These are phyloP conservation scores for Aspergillus heteromorphus DNA, from an alignment of 495 filamentous ascomycete species.

Conservation along the genomic window DNA sequence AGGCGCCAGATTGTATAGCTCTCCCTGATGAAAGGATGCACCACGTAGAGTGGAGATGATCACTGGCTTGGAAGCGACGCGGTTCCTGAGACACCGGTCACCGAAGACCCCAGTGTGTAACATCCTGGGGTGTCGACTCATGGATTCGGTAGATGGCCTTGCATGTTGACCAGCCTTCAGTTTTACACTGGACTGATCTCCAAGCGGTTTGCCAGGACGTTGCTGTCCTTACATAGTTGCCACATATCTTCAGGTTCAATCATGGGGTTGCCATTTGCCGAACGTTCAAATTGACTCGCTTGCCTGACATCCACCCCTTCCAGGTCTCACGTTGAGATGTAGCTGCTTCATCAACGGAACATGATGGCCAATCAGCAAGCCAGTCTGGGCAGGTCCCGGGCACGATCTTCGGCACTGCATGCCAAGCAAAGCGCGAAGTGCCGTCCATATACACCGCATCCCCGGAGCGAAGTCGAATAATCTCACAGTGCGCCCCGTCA, in stretches of 20 bases:
- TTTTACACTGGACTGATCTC: no score
- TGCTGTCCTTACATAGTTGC: no score
- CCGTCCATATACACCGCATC: slow-evolving; percentile 81
- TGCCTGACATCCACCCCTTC: slow-evolving; percentile 79
- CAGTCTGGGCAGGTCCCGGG: slow-evolving; percentile 69
- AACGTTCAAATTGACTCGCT: slow-evolving; percentile 86
- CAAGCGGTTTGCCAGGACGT: neutral
- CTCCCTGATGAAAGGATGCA: no score
- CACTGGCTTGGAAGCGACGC: no score
- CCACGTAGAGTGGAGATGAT: no score
- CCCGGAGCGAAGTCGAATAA: slow-evolving; percentile 68
- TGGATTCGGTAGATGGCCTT: no score
- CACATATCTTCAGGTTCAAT: neutral
- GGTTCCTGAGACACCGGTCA: no score
- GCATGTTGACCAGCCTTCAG: neutral
- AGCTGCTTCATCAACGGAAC: slow-evolving; percentile 19
- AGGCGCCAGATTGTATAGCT: no score
- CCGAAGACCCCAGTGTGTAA: no score
- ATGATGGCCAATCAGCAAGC: slow-evolving; percentile 70
- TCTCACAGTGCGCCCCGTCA: slow-evolving; percentile 42
- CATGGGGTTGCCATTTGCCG: slow-evolving; percentile 68
- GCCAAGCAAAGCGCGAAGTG: slow-evolving; percentile 80
- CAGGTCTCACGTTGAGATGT: slow-evolving; percentile 51
- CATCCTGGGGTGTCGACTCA: no score
- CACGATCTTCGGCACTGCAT: slow-evolving; percentile 81